A percentile compares a stretch with the other conserved stretches of the same genome.
Conservation (phyloP, 1,139 yeast genomes). For the Debaryomycetaceae sp. region DNA sequence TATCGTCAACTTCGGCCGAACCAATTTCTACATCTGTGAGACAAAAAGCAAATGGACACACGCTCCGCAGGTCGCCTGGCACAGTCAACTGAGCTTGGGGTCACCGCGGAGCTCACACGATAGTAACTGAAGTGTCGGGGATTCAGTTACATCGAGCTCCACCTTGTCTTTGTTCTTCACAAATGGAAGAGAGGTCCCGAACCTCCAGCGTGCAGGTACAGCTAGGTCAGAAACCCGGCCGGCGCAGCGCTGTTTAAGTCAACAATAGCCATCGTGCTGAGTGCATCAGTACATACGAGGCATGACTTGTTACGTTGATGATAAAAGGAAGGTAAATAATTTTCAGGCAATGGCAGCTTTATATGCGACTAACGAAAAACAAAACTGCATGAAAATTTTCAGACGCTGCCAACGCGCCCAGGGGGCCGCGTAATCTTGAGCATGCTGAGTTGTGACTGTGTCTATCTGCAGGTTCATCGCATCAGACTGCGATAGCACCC, state of each 20-base stretch:
- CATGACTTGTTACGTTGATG: slow-evolving; percentile 28
- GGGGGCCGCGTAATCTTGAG: slow-evolving; percentile 1
- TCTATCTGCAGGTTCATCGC: slow-evolving; percentile 5
- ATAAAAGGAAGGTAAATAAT: slow-evolving; percentile 13
- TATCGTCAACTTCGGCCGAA: slow-evolving; percentile 6
- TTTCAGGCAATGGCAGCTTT: too few relatives aligned
- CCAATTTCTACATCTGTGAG: slow-evolving; percentile 4
- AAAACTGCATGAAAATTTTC: too few relatives aligned
- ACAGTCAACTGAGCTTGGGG: too few relatives aligned
- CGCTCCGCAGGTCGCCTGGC: too few relatives aligned
- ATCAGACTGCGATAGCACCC: not conserved
- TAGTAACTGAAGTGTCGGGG: slow-evolving; percentile 84
- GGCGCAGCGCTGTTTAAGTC: slow-evolving; percentile 1
- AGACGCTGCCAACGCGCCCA: too few relatives aligned
- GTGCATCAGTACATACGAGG: slow-evolving; percentile 46
- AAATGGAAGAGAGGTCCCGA: slow-evolving; percentile 63
- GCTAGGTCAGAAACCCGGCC: not conserved
- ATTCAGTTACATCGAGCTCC: slow-evolving; percentile 48
- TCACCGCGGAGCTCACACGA: too few relatives aligned
- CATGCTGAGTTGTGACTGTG: slow-evolving; percentile 4
- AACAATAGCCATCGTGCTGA: too few relatives aligned
- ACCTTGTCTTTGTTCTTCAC: not conserved
- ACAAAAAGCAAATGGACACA: too few relatives aligned
- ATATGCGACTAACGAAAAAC: too few relatives aligned
- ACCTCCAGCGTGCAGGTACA: slow-evolving; percentile 35